A percentile compares a stretch with the other conserved stretches of the same genome.
These are phyloP conservation scores for Geranium incanum DNA, from an alignment of 441 rosid genomes.

Conservation along the genomic window DNA sequence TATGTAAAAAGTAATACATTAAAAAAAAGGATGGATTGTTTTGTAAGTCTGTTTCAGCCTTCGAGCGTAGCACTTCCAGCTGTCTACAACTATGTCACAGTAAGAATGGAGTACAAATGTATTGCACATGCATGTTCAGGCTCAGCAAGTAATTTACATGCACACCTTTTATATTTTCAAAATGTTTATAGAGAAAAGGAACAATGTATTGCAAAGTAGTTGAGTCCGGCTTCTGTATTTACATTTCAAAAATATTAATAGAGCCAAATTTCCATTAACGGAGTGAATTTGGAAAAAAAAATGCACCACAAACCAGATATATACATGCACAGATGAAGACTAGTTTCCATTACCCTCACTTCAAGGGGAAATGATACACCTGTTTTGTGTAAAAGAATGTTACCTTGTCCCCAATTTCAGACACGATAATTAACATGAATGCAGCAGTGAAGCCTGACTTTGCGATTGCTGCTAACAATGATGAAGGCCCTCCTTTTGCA, in stretches of 20 bases:
- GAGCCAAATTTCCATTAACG: background rate
- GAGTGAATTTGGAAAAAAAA: background rate
- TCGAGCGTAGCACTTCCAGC: background rate
- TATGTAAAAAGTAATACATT: background rate
- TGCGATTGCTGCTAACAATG: slow-evolving; percentile 67
- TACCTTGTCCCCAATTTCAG: slow-evolving; percentile 96
- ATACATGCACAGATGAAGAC: background rate
- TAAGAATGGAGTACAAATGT: background rate
- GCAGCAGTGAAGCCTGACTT: slow-evolving; percentile 97
- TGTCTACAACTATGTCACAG: background rate
- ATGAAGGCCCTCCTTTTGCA: slow-evolving; percentile 64
- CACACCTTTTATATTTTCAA: background rate
- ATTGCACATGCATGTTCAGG: background rate
- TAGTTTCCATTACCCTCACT: background rate
- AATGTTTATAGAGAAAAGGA: background rate
- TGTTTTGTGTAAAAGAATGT: background rate
- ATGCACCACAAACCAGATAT: background rate
- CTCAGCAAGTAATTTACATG: background rate
- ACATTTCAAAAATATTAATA: background rate
- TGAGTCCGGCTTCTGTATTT: background rate
- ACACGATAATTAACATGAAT: slow-evolving; percentile 82
- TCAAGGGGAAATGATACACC: background rate
- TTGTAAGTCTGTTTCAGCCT: background rate
- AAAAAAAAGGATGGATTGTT: background rate
- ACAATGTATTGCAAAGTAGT: background rate